Percentiles rank a stretch among this genome's conserved stretches.
These are phyloP conservation scores for Solanum peruvianum DNA, from an alignment of 257 asterid species.

Conservation along the genomic window DNA sequence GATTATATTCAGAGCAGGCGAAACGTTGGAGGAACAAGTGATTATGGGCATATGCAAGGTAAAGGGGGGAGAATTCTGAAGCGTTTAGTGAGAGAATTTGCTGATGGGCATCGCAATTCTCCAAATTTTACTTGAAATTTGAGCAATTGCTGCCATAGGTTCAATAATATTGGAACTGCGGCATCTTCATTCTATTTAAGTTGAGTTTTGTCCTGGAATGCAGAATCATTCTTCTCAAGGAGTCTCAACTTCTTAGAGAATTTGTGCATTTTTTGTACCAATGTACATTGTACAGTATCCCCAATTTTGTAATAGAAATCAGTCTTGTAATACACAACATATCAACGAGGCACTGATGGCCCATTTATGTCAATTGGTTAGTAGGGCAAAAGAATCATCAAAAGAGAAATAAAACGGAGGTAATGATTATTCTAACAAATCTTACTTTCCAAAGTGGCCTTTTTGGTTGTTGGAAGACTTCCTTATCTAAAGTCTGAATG, in stretches of 20 bases:
- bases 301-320: background rate
- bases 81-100: conserved; percentile 75
- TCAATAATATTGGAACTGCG: background rate
- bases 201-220: background rate
- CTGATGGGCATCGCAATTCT: conserved; percentile 60
- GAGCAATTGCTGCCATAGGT: background rate
- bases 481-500: background rate
- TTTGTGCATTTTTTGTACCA: background rate
- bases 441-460: background rate
- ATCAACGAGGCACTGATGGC: background rate
- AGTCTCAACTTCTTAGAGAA: background rate
- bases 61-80: conserved; percentile 72
- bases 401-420: background rate
- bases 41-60: conserved; percentile 53
- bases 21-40: conserved; percentile 23
- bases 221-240: background rate
- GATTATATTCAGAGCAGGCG: conserved; percentile 48
- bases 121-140: conserved; percentile 31
- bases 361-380: background rate
- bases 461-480: background rate
- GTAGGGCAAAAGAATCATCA: background rate
- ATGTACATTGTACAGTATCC: background rate
- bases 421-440: background rate
- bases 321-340: background rate
- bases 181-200: background rate